These are phyloP conservation scores for Serendipita indica DNA, from an alignment of 768 basidiomycete genomes.

Conservation along the genomic window DNA sequence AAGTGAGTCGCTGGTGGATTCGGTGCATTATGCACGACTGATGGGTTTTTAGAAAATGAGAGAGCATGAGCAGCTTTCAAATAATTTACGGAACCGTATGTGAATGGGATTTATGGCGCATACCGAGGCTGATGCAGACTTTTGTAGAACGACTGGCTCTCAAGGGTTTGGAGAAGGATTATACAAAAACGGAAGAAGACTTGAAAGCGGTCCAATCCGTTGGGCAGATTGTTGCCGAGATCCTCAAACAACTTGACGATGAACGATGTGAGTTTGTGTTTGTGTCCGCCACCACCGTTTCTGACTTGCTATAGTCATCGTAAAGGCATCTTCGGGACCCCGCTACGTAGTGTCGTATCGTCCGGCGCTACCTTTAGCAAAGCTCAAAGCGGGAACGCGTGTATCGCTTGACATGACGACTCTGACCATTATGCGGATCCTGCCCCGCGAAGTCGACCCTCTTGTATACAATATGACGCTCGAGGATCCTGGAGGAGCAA, in stretches of 20 bases:
- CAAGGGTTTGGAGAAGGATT: slow-evolving; percentile 77
- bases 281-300: background rate
- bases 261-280: slow-evolving; percentile 74
- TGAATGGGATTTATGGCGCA: slow-evolving; percentile 12
- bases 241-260: slow-evolving; percentile 96
- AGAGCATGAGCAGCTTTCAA: slow-evolving; percentile 73
- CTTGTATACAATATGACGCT: slow-evolving; percentile 99
- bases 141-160: slow-evolving; percentile 73
- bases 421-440: slow-evolving; percentile 93
- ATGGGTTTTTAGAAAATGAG: slow-evolving; percentile 72
- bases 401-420: slow-evolving; percentile 99
- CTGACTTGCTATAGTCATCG: slow-evolving; percentile 49
- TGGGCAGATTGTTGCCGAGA: slow-evolving; percentile 97
- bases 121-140: background rate
- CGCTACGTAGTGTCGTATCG: slow-evolving; percentile 97
- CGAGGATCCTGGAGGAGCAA: slow-evolving; percentile 89
- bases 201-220: slow-evolving; percentile 98
- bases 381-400: slow-evolving; percentile 86
- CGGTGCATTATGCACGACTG: background rate
- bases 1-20: background rate
- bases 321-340: slow-evolving; percentile 95
- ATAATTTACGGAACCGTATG: slow-evolving; percentile 81
- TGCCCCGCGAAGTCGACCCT: slow-evolving; percentile 95
- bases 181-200: slow-evolving; percentile 92
- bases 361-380: slow-evolving; percentile 75